Evolutionary conservation across 371 early-diverging fungal species (phyloP), one percentile per base, ranked within the genome.

Genomic region (Fennellomyces sp.): DNA sequence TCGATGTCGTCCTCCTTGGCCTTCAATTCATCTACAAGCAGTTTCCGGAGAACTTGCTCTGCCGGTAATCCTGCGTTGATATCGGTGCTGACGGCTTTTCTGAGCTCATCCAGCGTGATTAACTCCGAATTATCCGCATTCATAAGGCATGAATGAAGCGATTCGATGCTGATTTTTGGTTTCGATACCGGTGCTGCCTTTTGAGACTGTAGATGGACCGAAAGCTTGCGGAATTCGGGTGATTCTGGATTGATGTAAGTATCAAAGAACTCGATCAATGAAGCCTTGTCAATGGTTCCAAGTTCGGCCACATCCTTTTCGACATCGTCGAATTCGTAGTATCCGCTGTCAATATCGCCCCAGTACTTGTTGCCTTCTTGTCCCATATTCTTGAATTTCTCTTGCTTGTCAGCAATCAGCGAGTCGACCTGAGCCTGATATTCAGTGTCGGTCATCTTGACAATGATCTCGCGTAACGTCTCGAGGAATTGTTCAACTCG

Each of bases 321-420:
- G 29, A 61, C 71, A 56, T 83, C 83, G 30, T 94, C 89, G 76
- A 95, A 96, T 60, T 94, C 93, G 68, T 93, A 95, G 72, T 88
- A 91, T 1, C 87, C 87, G 8, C 83, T 84, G 25, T 70, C 64
- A 41, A 97, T 89, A 63, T 91, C 88, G 0, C 63, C 62, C 95
- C 95, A 95, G 59, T 89, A 84, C 23, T 88, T 81, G 41, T 68
- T 57, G 6, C 90, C 83, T 71, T 95, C 95, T 57, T 92, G 86
- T n/a, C 65, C 70, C 68, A 96, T 60, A 56, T 92, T 92, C 69
- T 95, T 93, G 64, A 87, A 85, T 72, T 92, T 93, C 62, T 95
- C 94, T 39, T 85, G 64, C 65, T 84, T 81, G 36, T 82, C 82
- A 5, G 84, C 82, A 27, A 89, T 88, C 27, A 94, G 63, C 27